Evolutionary conservation across 2,329 filamentous ascomycete genomes (phyloP).

Genomic region (Fusarium domesticum): DNA sequence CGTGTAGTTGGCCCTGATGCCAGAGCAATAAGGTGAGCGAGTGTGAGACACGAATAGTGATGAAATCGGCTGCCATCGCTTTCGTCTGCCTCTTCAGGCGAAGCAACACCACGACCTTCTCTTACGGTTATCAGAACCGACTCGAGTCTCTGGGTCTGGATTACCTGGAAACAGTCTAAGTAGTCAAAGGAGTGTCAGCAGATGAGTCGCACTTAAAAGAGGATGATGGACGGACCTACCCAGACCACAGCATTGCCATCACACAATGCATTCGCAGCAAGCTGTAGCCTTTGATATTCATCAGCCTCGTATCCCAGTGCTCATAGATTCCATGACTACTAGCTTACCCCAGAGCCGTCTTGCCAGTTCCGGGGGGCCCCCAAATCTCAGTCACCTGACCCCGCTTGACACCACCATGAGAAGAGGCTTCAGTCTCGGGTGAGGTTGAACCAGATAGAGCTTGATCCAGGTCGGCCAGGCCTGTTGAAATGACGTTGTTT

Average conservation of each 20-base stretch:
- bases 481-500: conserved; percentile 52
- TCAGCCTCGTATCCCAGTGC: conserved; percentile 16
- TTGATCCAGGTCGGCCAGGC: conserved; percentile 52
- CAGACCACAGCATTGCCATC: conserved; percentile 67
- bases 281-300: conserved; percentile 60
- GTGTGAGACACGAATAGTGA: conserved; percentile 54
- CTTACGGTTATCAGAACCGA: conserved; percentile 24
- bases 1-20: conserved; percentile 62
- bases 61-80: conserved; percentile 36
- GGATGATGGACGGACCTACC: conserved; percentile 62
- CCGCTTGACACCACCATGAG: conserved; percentile 60
- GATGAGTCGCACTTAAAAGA: neutral
- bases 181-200: conserved; percentile 6
- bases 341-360: conserved; percentile 79
- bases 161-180: conserved; percentile 48
- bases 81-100: conserved; percentile 11
- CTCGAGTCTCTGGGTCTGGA: conserved; percentile 30
- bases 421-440: conserved; percentile 11
- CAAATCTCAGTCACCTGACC: conserved; percentile 84
- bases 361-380: conserved; percentile 82
- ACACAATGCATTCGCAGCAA: conserved; percentile 61
- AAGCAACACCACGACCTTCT: conserved; percentile 4
- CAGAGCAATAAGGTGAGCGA: conserved; percentile 73
- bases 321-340: no score
- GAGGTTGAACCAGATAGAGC: conserved; percentile 34